These are phyloP conservation scores for Medicago ruthenica DNA, from an alignment of 306 rosid species.

Conservation along the genomic window DNA sequence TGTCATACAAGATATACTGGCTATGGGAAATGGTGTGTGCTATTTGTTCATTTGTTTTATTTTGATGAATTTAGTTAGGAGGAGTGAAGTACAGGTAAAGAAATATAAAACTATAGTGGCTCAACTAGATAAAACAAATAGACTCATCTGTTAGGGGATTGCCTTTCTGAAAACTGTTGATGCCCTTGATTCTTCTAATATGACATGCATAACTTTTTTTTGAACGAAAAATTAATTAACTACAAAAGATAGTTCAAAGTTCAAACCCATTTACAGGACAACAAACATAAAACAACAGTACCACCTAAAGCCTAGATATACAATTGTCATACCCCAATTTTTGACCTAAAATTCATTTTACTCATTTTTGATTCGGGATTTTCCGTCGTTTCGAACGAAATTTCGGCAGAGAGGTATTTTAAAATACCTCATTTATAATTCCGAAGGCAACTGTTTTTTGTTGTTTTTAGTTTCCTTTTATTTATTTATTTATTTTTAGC, in stretches of 20 bases:
- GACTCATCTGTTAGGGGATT: conserved; percentile 2
- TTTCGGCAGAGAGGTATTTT: too few species aligned
- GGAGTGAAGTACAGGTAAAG: neutral
- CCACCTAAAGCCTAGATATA: neutral
- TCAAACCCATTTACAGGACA: neutral
- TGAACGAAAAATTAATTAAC: neutral
- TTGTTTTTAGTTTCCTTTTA: too few species aligned
- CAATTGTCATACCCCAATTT: too few species aligned
- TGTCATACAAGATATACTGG: neutral
- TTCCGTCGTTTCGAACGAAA: too few species aligned
- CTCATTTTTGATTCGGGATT: too few species aligned
- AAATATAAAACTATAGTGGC: neutral
- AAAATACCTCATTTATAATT: too few species aligned
- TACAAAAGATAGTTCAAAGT: neutral
- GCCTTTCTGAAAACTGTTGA: conserved; percentile 19
- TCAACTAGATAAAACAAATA: neutral
- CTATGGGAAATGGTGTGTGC: neutral
- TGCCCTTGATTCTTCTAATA: conserved; percentile 2
- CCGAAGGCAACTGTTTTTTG: too few species aligned
- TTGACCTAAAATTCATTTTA: too few species aligned
- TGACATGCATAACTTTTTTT: neutral
- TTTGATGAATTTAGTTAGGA: neutral
- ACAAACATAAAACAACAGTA: neutral
- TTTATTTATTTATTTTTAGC: too few species aligned
- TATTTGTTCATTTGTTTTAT: conserved; percentile 9